Evolutionary conservation across 257 asterid species (phyloP).

Genomic region (Nicotiana obtusifolia): DNA sequence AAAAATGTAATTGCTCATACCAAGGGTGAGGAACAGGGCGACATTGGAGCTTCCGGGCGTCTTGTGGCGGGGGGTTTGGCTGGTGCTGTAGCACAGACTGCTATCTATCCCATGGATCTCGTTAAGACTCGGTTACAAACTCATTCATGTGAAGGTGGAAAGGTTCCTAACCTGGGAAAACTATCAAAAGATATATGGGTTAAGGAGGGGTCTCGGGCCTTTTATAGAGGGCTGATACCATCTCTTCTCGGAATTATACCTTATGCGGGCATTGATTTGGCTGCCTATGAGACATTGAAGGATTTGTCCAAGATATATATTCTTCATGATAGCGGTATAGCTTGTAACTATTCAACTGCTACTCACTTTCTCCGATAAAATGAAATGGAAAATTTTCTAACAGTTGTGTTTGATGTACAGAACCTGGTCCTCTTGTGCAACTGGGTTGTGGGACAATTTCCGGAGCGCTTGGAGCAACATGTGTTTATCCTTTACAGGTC

Average conservation of each 20-base stretch:
- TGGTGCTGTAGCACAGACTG: conserved; percentile 96
- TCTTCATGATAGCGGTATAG: conserved; percentile 72
- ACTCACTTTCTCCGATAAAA: neutral
- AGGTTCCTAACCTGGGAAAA: conserved; percentile 58
- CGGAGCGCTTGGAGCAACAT: conserved; percentile 92
- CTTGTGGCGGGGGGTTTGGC: conserved; percentile 91
- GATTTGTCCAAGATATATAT: conserved; percentile 72
- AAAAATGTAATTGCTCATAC: conserved; percentile 55
- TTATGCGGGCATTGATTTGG: conserved; percentile 87
- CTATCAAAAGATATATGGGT: conserved; percentile 78
- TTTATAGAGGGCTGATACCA: conserved; percentile 84
- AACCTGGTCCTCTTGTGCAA: conserved; percentile 90
- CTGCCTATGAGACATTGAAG: conserved; percentile 86
- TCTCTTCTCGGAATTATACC: conserved; percentile 96
- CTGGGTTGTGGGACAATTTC: conserved; percentile 92
- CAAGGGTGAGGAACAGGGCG: conserved; percentile 37
- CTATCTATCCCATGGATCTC: conserved; percentile 97
- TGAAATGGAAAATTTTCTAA: neutral
- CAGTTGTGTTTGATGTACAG: conserved; percentile 39
- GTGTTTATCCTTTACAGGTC: conserved; percentile 96
- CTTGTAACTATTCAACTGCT: conserved; percentile 10
- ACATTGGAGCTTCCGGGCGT: conserved; percentile 67
- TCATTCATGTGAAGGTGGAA: conserved; percentile 56
- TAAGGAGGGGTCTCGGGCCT: conserved; percentile 92
- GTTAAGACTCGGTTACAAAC: conserved; percentile 94